Percentiles rank a stretch among this genome's conserved stretches.
Conservation (phyloP, 768 basidiomycete species). For the Strobilomyces confusus region DNA sequence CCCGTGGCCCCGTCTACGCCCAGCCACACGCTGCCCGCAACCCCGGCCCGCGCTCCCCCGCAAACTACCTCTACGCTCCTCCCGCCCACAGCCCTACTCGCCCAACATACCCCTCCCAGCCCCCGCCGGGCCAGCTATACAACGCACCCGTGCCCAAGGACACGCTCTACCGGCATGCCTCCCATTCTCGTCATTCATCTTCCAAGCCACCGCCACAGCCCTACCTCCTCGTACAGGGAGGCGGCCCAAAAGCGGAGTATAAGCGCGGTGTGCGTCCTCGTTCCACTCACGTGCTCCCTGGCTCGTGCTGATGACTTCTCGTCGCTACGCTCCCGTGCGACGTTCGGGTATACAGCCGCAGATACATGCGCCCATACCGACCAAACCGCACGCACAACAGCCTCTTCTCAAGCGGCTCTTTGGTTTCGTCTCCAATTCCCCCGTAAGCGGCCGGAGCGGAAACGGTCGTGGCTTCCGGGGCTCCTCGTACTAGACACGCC, state of each 20-base stretch:
- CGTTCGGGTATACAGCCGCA: slow-evolving; percentile 11
- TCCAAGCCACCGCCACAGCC: slow-evolving; percentile 24
- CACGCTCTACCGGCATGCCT: slow-evolving; percentile 14
- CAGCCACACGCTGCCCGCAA: slow-evolving; percentile 15
- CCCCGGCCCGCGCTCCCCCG: slow-evolving; percentile 15
- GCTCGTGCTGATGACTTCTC: slow-evolving; percentile 11
- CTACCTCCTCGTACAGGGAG: slow-evolving; percentile 24
- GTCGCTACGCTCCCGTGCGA: slow-evolving; percentile 5
- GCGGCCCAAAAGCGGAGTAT: slow-evolving; percentile 30
- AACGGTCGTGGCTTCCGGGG: slow-evolving; percentile 25
- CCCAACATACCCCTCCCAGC: slow-evolving; percentile 19
- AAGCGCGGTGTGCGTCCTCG: slow-evolving; percentile 28
- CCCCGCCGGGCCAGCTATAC: slow-evolving; percentile 30
- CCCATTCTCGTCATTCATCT: slow-evolving; percentile 20
- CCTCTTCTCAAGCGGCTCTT: slow-evolving; percentile 31
- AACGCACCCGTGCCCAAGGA: slow-evolving; percentile 16
- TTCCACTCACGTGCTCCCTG: slow-evolving; percentile 11
- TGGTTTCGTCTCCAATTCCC: slow-evolving; percentile 25
- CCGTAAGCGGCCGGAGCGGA: slow-evolving; percentile 21
- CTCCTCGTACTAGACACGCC: slow-evolving; percentile 19
- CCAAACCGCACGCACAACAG: slow-evolving; percentile 25
- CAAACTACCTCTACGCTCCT: slow-evolving; percentile 18
- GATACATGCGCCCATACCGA: slow-evolving; percentile 29
- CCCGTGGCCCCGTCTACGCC: slow-evolving; percentile 12
- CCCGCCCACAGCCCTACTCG: slow-evolving; percentile 14